phyloP scores from a whole-genome alignment of 805 yeast genomes.

The Candida wancherniae region DNA sequence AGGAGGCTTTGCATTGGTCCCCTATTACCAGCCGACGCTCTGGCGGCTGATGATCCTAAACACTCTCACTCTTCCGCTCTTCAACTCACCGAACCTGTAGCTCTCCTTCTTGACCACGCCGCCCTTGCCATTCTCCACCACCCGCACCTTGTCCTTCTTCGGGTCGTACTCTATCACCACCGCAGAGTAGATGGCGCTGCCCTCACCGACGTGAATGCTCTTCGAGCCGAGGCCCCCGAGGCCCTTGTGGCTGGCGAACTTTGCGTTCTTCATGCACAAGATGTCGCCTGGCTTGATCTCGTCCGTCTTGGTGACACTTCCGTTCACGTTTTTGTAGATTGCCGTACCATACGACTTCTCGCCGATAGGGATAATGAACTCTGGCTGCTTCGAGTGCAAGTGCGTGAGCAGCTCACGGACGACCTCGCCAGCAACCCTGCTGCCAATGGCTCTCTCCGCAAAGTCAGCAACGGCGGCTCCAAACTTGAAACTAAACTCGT shows the following conservation, averaged over 20 bases:
- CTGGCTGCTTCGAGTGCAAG: conserved; percentile 9
- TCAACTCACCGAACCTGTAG: conserved; percentile 68
- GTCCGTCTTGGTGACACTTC: conserved; percentile 46
- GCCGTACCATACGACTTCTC: conserved; percentile 68
- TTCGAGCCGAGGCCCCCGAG: conserved; percentile 22
- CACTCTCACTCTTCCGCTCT: conserved; percentile 71
- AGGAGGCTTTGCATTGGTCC: too few species aligned
- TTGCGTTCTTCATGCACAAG: conserved; percentile 67
- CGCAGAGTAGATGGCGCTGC: conserved; percentile 40
- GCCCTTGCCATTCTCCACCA: conserved; percentile 48
- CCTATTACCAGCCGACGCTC: conserved; percentile 71
- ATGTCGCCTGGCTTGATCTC: conserved; percentile 82
- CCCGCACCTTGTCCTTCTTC: conserved; percentile 64
- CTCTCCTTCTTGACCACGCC: conserved; percentile 57
- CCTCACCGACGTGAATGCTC: conserved; percentile 52
- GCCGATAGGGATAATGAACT: conserved; percentile 54
- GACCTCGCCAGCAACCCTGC: conserved; percentile 25
- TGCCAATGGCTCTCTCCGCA: conserved; percentile 32
- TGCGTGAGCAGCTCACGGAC: conserved; percentile 20
- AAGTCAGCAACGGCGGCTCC: conserved; percentile 46
- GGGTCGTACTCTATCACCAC: conserved; percentile 72
- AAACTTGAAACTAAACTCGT: conserved; percentile 42
- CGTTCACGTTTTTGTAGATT: conserved; percentile 49
- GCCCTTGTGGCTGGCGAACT: conserved; percentile 66
- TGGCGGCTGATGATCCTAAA: conserved; percentile 75